A percentile compares a stretch with the other conserved stretches of the same genome.
Evolutionary conservation across 805 yeast species (phyloP).

Genomic region (Ogataea pilisensis): DNA sequence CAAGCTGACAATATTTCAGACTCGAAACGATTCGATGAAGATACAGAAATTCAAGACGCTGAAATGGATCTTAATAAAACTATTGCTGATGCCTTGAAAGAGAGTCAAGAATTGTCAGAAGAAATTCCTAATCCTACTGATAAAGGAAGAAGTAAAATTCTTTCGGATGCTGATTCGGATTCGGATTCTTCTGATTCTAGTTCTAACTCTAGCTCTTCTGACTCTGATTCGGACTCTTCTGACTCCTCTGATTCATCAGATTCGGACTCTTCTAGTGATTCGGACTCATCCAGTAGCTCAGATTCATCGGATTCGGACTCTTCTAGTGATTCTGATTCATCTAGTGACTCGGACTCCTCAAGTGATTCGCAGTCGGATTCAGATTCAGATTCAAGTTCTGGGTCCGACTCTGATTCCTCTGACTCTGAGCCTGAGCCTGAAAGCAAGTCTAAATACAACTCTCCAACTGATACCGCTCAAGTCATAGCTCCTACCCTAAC

Average conservation of each 20-base stretch:
- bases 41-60: conserved; percentile 1
- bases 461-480: not conserved
- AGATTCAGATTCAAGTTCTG: not conserved
- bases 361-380: not conserved
- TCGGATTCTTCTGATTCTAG: not conserved
- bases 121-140: not conserved
- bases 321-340: not conserved
- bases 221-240: not conserved
- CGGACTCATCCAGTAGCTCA: not conserved
- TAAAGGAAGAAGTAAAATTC: not conserved
- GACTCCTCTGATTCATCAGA: not conserved
- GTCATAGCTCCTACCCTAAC: not conserved
- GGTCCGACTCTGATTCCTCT: not conserved
- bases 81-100: conserved; percentile 15
- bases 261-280: not conserved
- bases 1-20: not conserved
- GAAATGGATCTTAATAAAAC: conserved; percentile 17
- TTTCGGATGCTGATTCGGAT: not conserved
- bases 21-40: not conserved
- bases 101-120: conserved; percentile 4
- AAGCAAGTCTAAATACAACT: no score
- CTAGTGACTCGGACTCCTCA: no score
- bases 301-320: not conserved
- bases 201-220: not conserved
- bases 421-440: not conserved